phyloP scores from a whole-genome alignment of 2,329 filamentous ascomycete species.

The Mariannaea elegans region DNA sequence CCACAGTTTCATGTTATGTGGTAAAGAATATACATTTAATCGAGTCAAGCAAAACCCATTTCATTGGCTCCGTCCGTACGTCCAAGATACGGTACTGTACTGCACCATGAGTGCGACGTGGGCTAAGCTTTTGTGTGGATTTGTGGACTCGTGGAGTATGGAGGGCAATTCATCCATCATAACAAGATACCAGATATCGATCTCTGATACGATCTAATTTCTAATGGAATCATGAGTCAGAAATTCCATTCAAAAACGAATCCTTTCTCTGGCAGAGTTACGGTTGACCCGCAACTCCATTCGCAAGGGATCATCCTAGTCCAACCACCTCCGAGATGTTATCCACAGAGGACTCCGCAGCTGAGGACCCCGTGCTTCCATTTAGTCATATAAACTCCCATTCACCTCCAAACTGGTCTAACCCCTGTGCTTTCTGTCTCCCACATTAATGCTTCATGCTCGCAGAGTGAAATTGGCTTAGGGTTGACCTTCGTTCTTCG shows the following conservation, averaged over 20 bases:
- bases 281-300: conserved; percentile 13
- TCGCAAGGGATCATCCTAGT: conserved; percentile 7
- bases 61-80: conserved; percentile 7
- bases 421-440: conserved; percentile 12
- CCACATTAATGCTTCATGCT: conserved; percentile 1
- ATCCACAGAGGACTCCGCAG: conserved; percentile 18
- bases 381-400: conserved; percentile 25
- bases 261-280: conserved; percentile 3
- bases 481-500: not conserved
- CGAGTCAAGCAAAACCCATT: conserved; percentile 2
- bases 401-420: conserved; percentile 2
- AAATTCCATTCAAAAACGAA: conserved; percentile 7
- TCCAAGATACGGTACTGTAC: not conserved
- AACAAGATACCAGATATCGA: conserved; percentile 17
- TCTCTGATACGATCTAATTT: conserved; percentile 25
- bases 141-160: conserved; percentile 2
- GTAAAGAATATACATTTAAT: conserved; percentile 7
- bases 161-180: conserved; percentile 1
- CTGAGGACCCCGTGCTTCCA: conserved; percentile 16
- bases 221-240: conserved; percentile 22
- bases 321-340: not conserved
- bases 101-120: not conserved
- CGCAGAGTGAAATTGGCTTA: conserved; percentile 9
- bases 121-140: conserved; percentile 6
- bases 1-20: not conserved